Base-by-base conservation (phyloP, 305 asterid species). In the Stenogyne calaminthoides region DNA sequence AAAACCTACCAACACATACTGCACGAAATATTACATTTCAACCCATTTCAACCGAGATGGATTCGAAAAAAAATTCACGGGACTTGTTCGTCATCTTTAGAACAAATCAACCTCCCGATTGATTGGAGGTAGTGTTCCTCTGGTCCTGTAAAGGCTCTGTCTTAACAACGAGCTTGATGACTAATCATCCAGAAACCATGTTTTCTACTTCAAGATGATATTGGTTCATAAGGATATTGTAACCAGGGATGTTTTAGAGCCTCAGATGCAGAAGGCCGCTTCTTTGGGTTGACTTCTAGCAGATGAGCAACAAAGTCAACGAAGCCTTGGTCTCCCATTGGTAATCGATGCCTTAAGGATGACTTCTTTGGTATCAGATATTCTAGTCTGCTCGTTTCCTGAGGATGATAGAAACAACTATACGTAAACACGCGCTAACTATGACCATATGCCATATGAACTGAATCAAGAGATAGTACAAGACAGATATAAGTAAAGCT, bases 301-400 rank as follows among this genome's bases (percentile, higher is more conserved):
- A 94, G 83, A 80, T 90, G 86, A 78, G 80, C 81, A 71, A 89
- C 96, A 55, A 91, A 91, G 83, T 94, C 97, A 1, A 91, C 84
- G 86, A 94, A 94, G 58, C 98, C 97, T 80, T 91, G 98, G 82
- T 94, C 97, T 54, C 97, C 98, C 96, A 94, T 90, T 54, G 98
- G 97, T 77, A 91, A 80, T 46, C 98, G 92, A 79, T 87, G 93
- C 78, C 97, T 87, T 58, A 94, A 83, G 76, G 97, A 89, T 69
- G 98, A 87, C 81, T 88, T 94, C 69, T 94, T 94, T 27, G 98
- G 97, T 68, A 91, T 88, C 85, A 94, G 84, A 80, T 86, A 94
- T 80, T 94, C 98, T 73, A 94, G 79, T 75, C 90, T 83, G 84
- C 76, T 94, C 4, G 89, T 82, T 36, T 91, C 98, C 98, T 94